Conservation (phyloP, 1,284 basidiomycete species). For the Trametes pubescens region DNA sequence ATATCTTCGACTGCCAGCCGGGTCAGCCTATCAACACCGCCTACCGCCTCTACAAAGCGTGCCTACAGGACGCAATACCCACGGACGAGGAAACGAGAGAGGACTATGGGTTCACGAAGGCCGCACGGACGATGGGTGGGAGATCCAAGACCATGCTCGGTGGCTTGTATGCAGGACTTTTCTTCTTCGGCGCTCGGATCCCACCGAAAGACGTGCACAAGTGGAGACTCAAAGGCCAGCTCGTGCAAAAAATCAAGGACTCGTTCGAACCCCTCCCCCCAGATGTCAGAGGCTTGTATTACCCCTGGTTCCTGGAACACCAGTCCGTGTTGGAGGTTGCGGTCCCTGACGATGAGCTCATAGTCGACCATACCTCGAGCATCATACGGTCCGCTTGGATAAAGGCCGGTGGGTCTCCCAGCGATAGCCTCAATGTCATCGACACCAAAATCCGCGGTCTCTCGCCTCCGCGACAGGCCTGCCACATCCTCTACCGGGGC, state of each 20-base stretch:
- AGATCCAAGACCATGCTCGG: conserved; percentile 1
- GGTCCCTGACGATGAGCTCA: background rate
- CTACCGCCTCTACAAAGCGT: conserved; percentile 43
- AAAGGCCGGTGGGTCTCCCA: conserved; percentile 10
- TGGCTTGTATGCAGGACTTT: background rate
- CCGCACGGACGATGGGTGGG: conserved; percentile 8
- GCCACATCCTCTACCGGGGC: conserved; percentile 27
- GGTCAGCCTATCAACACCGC: conserved; percentile 43
- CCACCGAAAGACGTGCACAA: background rate
- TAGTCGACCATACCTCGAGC: background rate
- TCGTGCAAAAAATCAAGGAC: conserved; percentile 8
- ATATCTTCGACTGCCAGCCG: conserved; percentile 48
- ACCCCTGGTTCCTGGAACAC: background rate
- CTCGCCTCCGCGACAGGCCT: conserved; percentile 26
- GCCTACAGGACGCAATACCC: conserved; percentile 38
- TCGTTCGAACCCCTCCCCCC: conserved; percentile 41
- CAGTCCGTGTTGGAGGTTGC: conserved; percentile 36
- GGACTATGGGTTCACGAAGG: conserved; percentile 48
- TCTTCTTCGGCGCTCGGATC: background rate
- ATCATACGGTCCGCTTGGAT: conserved; percentile 4
- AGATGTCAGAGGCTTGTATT: background rate
- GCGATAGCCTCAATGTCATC: conserved; percentile 24
- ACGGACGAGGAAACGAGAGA: conserved; percentile 42
- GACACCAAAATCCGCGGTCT: background rate
- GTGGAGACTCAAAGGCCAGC: background rate